Conservation (phyloP, 352 stramenopile genomes). For the Phytophthora sojae region DNA sequence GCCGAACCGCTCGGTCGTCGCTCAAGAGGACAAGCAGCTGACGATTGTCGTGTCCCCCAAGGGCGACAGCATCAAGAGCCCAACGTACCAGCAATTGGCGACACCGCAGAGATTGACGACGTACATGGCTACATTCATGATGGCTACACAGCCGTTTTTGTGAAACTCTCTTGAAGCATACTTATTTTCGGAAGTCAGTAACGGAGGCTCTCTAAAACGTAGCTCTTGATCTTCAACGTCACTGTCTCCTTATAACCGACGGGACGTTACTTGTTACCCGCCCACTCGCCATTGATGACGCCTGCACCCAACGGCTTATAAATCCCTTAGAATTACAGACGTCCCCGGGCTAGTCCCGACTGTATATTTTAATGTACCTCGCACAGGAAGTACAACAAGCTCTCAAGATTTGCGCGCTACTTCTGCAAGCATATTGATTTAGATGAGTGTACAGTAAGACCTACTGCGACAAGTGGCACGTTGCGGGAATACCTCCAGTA, state of each 20-base stretch:
- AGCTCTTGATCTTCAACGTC: neutral
- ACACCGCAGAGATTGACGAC: neutral
- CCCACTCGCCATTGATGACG: neutral
- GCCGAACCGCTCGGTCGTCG: conserved; percentile 7
- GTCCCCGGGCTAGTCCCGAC: no score
- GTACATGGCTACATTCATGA: neutral
- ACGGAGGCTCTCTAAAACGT: neutral
- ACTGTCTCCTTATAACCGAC: neutral
- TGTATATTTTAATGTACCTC: no score
- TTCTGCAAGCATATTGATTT: no score
- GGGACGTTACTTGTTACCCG: neutral
- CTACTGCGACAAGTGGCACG: no score
- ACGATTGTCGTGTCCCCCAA: conserved; percentile 24
- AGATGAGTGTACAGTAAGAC: no score
- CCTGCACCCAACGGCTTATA: no score
- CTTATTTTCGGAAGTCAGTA: neutral
- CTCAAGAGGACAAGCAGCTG: conserved; percentile 20
- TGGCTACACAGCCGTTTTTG: neutral
- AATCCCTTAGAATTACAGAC: no score
- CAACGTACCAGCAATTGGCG: conserved; percentile 17
- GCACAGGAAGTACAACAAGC: no score
- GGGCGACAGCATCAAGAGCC: conserved; percentile 17
- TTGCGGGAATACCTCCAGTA: no score
- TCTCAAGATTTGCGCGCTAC: no score
- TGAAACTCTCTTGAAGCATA: neutral